Evolutionary conservation across 1,284 basidiomycete genomes (phyloP).

Genomic region (Volvariella volvacea): DNA sequence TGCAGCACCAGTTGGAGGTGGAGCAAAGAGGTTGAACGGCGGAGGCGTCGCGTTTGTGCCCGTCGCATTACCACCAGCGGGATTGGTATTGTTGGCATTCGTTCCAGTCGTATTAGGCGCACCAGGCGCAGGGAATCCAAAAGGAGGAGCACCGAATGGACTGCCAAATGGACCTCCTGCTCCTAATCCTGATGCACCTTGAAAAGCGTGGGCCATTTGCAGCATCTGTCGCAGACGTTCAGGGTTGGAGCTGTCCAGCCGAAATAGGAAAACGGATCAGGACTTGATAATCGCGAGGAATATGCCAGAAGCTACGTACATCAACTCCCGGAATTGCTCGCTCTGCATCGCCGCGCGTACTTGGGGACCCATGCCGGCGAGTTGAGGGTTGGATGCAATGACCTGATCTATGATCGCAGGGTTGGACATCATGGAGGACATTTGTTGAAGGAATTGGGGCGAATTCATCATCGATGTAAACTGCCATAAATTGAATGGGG

Average conservation of each 20-base stretch:
- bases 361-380: constrained; percentile 74
- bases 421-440: constrained; percentile 70
- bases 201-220: constrained; percentile 66
- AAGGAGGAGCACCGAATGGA: constrained; percentile 16
- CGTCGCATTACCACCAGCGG: constrained; percentile 18
- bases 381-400: constrained; percentile 76
- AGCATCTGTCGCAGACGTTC: constrained; percentile 76
- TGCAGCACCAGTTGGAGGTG: constrained; percentile 6
- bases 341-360: constrained; percentile 76
- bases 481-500: background rate
- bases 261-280: constrained; percentile 6
- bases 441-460: constrained; percentile 74
- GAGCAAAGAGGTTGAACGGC: constrained; percentile 24
- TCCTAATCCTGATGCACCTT: constrained; percentile 23
- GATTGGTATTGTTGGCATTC: constrained; percentile 19
- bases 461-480: constrained; percentile 62
- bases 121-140: constrained; percentile 56
- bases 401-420: constrained; percentile 82
- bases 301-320: constrained; percentile 39
- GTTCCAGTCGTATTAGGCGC: constrained; percentile 18
- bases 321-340: constrained; percentile 77
- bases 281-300: background rate
- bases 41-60: constrained; percentile 10
- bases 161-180: constrained; percentile 17
- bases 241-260: constrained; percentile 57